Base-by-base conservation (phyloP, 768 basidiomycete species). In the Amanita phalloides region DNA sequence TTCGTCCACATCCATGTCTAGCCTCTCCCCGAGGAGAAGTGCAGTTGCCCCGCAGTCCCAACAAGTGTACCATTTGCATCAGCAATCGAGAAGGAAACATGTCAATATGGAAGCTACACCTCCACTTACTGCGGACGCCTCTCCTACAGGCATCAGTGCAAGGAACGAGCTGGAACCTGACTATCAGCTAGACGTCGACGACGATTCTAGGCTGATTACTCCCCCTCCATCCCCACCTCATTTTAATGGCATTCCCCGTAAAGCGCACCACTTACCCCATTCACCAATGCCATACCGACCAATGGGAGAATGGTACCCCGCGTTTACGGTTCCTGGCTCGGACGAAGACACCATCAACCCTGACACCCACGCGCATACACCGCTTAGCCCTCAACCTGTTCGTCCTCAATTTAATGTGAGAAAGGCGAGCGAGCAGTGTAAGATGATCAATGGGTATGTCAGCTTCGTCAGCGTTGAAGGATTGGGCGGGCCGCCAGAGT, bases 401-500 rank as follows among this genome's bases (percentile, higher is more conserved):
- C 42, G 39, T 23, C 39, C 42, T 4, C 43, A 46, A 39, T 63
- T 63, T 36, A 63, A 63, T 51, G 60, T 53, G 13, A 45, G 62
- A 10, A 57, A 58, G 11, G 62, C 62, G 30, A 57, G 56, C 41
- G 58, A 55, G 44, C 54, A 47, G 45, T 60, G 58, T 49, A 53
- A 59, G 38, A 50, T 48, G 53, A 61, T 63, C 48, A 57, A 63
- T 17, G 62, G 62, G 9, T 61, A 60, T 55, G 59, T 63, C 14
- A 56, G 54, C 38, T 63, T 63, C 54, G 46, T 59, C 36, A 56
- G 39, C 38, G 54, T 63, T 13, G 62, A 63, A 44, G 62, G 62
- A 20, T 35, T 63, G 48, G 62, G 62, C 17, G 57, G 35, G 4
- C 62, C 62, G 0, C 60, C 60, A 3, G 59, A 60, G 14, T 45